Conservation (phyloP, 2,329 filamentous ascomycete genomes). For the Sporothrix luriei region DNA sequence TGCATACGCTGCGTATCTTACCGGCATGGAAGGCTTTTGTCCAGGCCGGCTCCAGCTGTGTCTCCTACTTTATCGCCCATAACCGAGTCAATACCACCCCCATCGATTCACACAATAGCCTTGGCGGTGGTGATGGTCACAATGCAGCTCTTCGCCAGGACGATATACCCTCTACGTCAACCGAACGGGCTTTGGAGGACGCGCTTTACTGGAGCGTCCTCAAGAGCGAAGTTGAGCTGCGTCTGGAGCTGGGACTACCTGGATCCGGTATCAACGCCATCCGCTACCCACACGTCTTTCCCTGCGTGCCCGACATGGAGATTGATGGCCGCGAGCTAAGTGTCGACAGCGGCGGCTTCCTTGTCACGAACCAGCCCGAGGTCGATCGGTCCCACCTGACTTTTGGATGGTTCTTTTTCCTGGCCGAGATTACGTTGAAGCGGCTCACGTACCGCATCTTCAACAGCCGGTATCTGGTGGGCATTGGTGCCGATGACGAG, state of each 20-base stretch:
- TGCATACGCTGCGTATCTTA: slow-evolving; percentile 30
- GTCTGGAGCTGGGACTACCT: slow-evolving; percentile 29
- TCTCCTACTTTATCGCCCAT: slow-evolving; percentile 22
- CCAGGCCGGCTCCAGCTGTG: slow-evolving; percentile 26
- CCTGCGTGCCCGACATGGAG: slow-evolving; percentile 29
- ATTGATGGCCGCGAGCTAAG: not conserved
- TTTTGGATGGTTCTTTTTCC: slow-evolving; percentile 30
- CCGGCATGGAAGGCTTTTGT: slow-evolving; percentile 32
- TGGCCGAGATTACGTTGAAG: slow-evolving; percentile 31
- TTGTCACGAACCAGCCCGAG: slow-evolving; percentile 21
- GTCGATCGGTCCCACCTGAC: slow-evolving; percentile 25
- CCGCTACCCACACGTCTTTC: slow-evolving; percentile 31
- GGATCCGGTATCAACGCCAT: slow-evolving; percentile 30
- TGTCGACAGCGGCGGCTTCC: not conserved
- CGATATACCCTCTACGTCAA: slow-evolving; percentile 20
- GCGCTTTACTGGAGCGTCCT: slow-evolving; percentile 31
- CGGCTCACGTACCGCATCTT: slow-evolving; percentile 30
- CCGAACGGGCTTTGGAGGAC: slow-evolving; percentile 27
- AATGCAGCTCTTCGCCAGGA: not conserved
- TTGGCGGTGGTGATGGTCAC: not conserved
- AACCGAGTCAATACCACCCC: not conserved
- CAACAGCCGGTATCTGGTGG: slow-evolving; percentile 25
- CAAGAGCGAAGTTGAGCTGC: slow-evolving; percentile 32
- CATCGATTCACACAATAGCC: not conserved
- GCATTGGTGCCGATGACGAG: slow-evolving; percentile 22